Conservation (phyloP, 2,329 filamentous ascomycete genomes). For the Cladophialophora exuberans region DNA sequence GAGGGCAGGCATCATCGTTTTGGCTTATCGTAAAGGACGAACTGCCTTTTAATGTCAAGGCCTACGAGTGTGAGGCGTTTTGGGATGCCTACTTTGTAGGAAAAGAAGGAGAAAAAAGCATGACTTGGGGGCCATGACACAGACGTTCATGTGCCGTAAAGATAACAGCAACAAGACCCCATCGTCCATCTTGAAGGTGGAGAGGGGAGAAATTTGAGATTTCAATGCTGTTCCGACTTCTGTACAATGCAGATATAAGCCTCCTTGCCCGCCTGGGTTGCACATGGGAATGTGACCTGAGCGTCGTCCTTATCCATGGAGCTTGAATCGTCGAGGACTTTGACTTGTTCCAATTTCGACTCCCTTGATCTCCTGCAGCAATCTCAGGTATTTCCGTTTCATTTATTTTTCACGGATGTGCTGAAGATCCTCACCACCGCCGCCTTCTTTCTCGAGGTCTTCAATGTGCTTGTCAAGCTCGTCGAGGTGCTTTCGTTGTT, state of each 20-base stretch:
- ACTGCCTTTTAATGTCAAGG: no score
- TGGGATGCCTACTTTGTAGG: no score
- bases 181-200: no score
- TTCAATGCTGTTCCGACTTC: conserved; percentile 5
- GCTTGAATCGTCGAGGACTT: neutral
- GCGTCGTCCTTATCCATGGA: neutral
- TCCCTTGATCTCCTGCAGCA: neutral
- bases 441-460: conserved; percentile 73
- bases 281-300: neutral
- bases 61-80: no score
- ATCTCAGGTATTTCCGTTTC: neutral
- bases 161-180: no score
- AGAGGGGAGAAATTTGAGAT: conserved; percentile 18
- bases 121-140: no score
- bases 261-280: neutral
- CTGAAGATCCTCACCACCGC: conserved; percentile 61
- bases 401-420: conserved; percentile 14
- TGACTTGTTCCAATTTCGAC: neutral
- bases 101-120: no score
- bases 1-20: no score
- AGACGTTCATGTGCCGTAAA: no score
- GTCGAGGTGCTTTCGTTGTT: conserved; percentile 82
- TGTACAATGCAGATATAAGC: conserved; percentile 10
- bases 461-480: conserved; percentile 89
- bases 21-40: no score